Conservation (phyloP, 306 rosid genomes). For the Malus asiatica region DNA sequence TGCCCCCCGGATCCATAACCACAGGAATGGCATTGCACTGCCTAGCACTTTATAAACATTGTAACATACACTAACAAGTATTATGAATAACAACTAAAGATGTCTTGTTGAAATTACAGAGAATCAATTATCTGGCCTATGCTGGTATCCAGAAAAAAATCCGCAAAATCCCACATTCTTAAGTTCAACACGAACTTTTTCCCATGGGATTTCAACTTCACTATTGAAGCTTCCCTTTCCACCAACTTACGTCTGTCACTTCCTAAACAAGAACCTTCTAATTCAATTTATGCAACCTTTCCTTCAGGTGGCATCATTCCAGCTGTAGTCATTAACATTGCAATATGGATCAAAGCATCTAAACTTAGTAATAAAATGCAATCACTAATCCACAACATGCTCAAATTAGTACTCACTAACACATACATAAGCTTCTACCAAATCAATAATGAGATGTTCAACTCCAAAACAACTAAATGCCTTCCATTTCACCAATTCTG, state of each 20-base stretch:
- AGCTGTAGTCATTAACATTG: neutral
- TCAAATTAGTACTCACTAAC: neutral
- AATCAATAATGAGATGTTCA: neutral
- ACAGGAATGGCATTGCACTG: neutral
- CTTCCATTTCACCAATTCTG: neutral
- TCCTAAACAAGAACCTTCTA: neutral
- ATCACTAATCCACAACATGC: neutral
- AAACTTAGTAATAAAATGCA: neutral
- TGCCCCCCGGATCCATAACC: neutral
- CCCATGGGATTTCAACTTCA: neutral
- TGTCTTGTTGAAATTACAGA: neutral
- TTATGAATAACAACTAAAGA: neutral
- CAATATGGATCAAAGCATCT: neutral
- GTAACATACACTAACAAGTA: neutral
- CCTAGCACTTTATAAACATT: neutral
- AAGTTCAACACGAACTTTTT: neutral
- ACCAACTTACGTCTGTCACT: neutral
- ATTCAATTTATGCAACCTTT: neutral
- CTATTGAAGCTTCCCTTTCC: neutral
- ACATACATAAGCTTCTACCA: neutral
- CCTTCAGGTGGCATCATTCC: neutral
- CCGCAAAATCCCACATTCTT: neutral
- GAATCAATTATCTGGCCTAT: neutral
- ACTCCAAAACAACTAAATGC: neutral
- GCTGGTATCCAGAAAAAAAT: neutral